Evolutionary conservation across 2,329 filamentous ascomycete species (phyloP), one percentile per base, ranked within the genome.

Genomic region (Teratosphaeriaceae sp.): DNA sequence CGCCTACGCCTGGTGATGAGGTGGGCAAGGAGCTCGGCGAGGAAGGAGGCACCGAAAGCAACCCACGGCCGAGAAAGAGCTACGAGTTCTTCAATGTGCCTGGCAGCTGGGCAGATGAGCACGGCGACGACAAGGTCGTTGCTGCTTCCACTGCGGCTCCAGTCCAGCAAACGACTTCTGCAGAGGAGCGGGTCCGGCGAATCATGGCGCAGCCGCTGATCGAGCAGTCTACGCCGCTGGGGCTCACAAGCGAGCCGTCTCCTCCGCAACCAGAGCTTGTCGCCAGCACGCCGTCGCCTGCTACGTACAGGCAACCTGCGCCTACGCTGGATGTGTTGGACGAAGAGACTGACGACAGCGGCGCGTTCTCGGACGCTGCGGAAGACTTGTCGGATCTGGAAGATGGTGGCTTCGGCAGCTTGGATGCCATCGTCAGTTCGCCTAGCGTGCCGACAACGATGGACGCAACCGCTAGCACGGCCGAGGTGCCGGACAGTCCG

Each of bases 281-380:
- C n/a, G n/a, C n/a, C n/a, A n/a, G n/a, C n/a, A n/a, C n/a, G n/a
- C n/a, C n/a, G n/a, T n/a, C n/a, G n/a, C n/a, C n/a, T n/a, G n/a
- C n/a, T n/a, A n/a, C n/a, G n/a, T n/a, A 24, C 19, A 13, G 7
- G 19, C 39, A 50, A 9, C 42, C 34, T 5, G 44, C 47, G 19
- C 53, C 48, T 11, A 23, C 44, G 9, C 39, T 57, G 22, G 31
- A 39, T 27, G 42, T 50, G 2, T 57, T 62, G 26, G 47, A 54
- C 13, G 59, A 61, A 43, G 55, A 57, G 36, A 53, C 44, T 16
- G 77, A 80, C 43, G 66, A 66, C 12, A 69, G 67, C 38, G 82
- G 76, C 47, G 73, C 85, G 19, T 89, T 86, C 58, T 87, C 82
- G 50, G 85, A 89, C 62, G 85, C 85, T 1, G 82, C 82, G 42